These are phyloP conservation scores for Taiozyma sp. DNA, from an alignment of 1,139 yeast genomes.

Conservation along the genomic window DNA sequence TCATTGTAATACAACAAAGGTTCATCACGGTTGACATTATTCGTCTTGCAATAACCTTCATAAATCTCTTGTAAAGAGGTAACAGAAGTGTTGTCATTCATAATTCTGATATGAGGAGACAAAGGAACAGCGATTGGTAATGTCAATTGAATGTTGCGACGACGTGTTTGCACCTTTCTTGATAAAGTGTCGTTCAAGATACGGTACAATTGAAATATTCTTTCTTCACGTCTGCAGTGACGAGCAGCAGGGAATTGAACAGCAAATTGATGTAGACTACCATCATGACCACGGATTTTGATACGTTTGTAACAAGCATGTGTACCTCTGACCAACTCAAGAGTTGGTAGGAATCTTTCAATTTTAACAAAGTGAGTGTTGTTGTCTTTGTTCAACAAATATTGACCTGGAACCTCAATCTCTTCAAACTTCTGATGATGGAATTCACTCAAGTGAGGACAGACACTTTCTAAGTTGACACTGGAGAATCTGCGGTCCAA, in stretches of 20 bases:
- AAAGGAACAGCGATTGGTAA: constrained; percentile 91
- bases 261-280: constrained; percentile 86
- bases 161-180: constrained; percentile 81
- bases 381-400: constrained; percentile 75
- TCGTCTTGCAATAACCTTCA: constrained; percentile 78
- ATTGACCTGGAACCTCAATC: constrained; percentile 96
- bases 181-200: constrained; percentile 78
- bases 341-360: constrained; percentile 85
- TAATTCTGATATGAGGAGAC: constrained; percentile 90
- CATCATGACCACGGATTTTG: constrained; percentile 91
- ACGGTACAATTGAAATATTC: constrained; percentile 87
- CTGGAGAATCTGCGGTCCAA: constrained; percentile 78
- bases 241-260: constrained; percentile 98
- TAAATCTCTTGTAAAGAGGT: constrained; percentile 82
- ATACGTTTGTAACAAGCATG: constrained; percentile 90
- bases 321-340: constrained; percentile 86
- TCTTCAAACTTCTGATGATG: constrained; percentile 98
- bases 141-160: constrained; percentile 81
- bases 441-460: constrained; percentile 95
- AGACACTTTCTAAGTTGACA: constrained; percentile 80
- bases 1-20: constrained; percentile 86
- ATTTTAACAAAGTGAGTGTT: constrained; percentile 88
- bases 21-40: constrained; percentile 78
- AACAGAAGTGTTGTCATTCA: constrained; percentile 78
- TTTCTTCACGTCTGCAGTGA: constrained; percentile 94